Conservation (phyloP, 2,329 filamentous ascomycete genomes). For the Colletotrichum godetiae region DNA sequence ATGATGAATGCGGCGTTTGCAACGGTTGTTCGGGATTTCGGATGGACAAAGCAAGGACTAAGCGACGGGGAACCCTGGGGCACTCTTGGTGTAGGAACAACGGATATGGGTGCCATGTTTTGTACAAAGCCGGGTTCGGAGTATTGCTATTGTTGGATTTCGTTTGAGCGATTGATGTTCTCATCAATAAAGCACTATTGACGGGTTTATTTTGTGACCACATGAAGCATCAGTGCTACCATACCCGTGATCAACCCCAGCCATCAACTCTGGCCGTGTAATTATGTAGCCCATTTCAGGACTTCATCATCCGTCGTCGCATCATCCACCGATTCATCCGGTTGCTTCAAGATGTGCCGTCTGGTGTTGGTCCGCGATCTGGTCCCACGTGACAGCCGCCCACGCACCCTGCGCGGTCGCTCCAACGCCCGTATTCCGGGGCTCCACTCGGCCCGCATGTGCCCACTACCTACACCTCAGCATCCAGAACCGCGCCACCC, state of each 20-base stretch:
- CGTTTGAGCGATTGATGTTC: conserved; percentile 23
- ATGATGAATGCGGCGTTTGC: conserved; percentile 33
- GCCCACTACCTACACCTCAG: conserved; percentile 1
- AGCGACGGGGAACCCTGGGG: conserved; percentile 14
- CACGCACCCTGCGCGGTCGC: background rate
- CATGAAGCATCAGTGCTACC: background rate
- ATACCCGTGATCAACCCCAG: background rate
- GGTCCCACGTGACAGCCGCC: conserved; percentile 22
- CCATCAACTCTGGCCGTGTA: background rate
- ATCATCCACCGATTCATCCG: background rate
- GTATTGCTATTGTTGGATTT: conserved; percentile 13
- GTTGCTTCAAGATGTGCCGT: background rate
- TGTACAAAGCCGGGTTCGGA: conserved; percentile 25
- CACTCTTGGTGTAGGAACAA: conserved; percentile 14
- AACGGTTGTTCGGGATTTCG: conserved; percentile 2
- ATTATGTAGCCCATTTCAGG: background rate
- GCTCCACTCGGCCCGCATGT: conserved; percentile 13
- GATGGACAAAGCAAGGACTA: conserved; percentile 12
- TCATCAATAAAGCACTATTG: conserved; percentile 22
- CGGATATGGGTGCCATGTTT: background rate
- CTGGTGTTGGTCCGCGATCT: background rate
- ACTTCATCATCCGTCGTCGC: background rate
- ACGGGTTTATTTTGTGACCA: background rate
- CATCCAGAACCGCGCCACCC: background rate
- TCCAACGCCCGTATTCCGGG: conserved; percentile 3